Percentiles rank a stretch among this genome's conserved stretches.
Evolutionary conservation across 192 early-diverging fungal genomes (phyloP).

Genomic region (Rhizophlyctis rosea): DNA sequence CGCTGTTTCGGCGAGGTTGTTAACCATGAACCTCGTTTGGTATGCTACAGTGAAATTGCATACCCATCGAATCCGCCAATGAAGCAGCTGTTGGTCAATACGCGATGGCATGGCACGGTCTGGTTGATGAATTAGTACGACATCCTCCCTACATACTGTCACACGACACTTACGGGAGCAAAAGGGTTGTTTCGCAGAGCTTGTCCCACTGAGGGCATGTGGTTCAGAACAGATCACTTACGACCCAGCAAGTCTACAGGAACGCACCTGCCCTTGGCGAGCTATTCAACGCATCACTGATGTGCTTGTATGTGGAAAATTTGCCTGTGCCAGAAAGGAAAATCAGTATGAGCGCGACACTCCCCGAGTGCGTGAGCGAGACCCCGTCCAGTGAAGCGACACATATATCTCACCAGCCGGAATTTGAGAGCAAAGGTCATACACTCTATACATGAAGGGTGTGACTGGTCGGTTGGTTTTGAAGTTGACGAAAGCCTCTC

Average conservation of each 20-base stretch:
- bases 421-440: too few species aligned
- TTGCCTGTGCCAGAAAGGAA: too few species aligned
- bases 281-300: constrained; percentile 1
- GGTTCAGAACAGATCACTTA: too few species aligned
- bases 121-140: background rate
- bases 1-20: background rate
- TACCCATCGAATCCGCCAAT: background rate
- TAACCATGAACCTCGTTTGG: background rate
- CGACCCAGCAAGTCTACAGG: too few species aligned
- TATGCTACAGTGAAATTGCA: background rate
- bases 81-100: background rate
- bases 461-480: too few species aligned
- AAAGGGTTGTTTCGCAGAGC: constrained; percentile 1
- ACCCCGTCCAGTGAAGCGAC: too few species aligned
- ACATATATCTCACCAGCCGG: too few species aligned
- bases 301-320: background rate
- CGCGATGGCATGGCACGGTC: background rate
- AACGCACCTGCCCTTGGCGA: background rate
- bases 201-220: too few species aligned
- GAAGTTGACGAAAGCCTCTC: too few species aligned
- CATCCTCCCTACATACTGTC: background rate
- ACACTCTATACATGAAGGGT: too few species aligned
- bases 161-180: background rate
- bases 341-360: too few species aligned
- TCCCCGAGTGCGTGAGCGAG: too few species aligned